Evolutionary conservation across 2,329 filamentous ascomycete species (phyloP), one percentile per base, ranked within the genome.

Genomic region (Penicillium hordei): DNA sequence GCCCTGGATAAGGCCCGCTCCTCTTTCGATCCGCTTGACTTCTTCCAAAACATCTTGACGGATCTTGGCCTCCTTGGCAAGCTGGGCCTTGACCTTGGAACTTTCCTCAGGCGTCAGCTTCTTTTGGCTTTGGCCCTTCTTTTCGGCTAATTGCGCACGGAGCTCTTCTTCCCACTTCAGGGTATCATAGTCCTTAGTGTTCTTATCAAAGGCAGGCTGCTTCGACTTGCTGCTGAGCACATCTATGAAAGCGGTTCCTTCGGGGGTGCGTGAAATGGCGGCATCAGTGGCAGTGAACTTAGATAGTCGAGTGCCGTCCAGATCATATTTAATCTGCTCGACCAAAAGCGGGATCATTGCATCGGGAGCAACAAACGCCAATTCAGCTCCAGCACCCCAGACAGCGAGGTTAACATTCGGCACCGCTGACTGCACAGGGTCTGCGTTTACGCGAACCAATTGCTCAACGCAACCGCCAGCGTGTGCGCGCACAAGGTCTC

Each of bases 111-210:
- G 78, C 0, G 91, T 94, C 10, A 97, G 85, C 76, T 97, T 99
- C 78, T 92, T 93, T 67, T 91, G 86, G 59, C 90, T 86, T 45
- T 78, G 74, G 1, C 93, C 93, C 74, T 93, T 96, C 80, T 97
- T 99, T 71, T 90, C 83, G n/a, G 93, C 92, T 40, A 99, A 77
- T 67, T 97, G 91, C 39, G 86, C 83, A 57, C 93, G 84, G 8
- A 99, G 82, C 63, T 99, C 94, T 72, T 93, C 89, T 75, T 99
- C 94, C 94, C 95, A 99, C 75, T 96, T 97, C 40, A 97, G 76
- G 1, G 91, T 95, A 67, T 99, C 91, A 68, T 97, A 96, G 72
- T 97, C 94, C 73, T 96, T 97, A 48, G 86, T 88, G 68, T 91
- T 96, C 77, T 96, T 97, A 76, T 92, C 89, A 3, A 91, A 86